phyloP scores from a whole-genome alignment of 371 early-diverging fungal species.

The Haplosporangium sp. region DNA sequence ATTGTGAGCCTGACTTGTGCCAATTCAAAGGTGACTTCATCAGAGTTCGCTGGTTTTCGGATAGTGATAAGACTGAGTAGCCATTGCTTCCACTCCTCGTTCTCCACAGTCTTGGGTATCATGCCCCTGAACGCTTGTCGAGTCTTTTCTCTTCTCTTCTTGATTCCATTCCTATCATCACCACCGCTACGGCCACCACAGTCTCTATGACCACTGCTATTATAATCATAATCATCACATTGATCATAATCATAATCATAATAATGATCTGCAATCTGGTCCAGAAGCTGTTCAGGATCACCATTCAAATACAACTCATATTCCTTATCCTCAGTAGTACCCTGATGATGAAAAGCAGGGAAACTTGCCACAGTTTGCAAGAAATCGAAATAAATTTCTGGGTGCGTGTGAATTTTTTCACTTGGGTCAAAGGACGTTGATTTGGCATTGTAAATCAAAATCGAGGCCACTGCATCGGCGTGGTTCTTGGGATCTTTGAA shows the following conservation, averaged over 20 bases:
- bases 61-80: conserved; percentile 15
- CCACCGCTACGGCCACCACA: too few species aligned
- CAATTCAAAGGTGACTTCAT: conserved; percentile 10
- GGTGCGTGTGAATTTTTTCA: not conserved
- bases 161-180: not conserved
- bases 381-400: conserved; percentile 15
- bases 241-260: not conserved
- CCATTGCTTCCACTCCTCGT: conserved; percentile 7
- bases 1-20: conserved; percentile 15
- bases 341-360: conserved; percentile 4
- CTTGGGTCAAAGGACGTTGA: conserved; percentile 4
- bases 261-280: conserved; percentile 15
- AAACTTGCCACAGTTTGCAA: conserved; percentile 3
- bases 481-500: conserved; percentile 18
- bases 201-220: not conserved
- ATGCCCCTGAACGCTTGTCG: conserved; percentile 1
- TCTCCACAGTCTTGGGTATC: conserved; percentile 5
- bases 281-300: conserved; percentile 13
- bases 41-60: not conserved
- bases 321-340: conserved; percentile 1
- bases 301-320: conserved; percentile 1
- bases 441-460: conserved; percentile 11
- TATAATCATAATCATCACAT: not conserved
- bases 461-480: conserved; percentile 25
- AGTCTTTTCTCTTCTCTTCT: not conserved